Evolutionary conservation across 192 early-diverging fungal genomes (phyloP).

Genomic region (Piromyces finnis): DNA sequence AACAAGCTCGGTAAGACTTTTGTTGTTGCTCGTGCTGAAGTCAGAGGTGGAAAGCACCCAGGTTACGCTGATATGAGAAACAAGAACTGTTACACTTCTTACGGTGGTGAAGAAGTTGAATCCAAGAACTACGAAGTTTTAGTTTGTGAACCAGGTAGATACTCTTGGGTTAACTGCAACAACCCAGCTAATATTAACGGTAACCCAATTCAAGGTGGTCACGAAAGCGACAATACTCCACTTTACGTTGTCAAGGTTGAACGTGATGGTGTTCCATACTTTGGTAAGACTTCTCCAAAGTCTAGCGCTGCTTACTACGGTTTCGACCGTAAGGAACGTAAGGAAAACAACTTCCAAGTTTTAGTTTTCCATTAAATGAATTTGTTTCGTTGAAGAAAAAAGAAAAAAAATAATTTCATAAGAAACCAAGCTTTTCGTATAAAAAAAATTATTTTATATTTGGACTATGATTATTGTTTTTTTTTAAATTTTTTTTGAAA

Average conservation of each 20-base stretch:
- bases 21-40: neutral
- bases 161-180: neutral
- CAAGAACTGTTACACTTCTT: neutral
- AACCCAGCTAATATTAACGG: neutral
- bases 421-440: too few relatives aligned
- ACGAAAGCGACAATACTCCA: neutral
- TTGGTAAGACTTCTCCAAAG: neutral
- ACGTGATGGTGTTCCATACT: neutral
- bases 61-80: neutral
- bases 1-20: neutral
- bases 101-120: neutral
- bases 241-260: neutral
- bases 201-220: neutral
- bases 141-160: neutral
- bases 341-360: neutral
- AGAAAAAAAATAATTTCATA: too few relatives aligned
- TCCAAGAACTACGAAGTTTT: neutral
- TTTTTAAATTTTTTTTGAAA: too few relatives aligned
- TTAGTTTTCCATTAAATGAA: neutral
- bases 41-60: neutral
- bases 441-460: too few relatives aligned
- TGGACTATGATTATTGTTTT: too few relatives aligned
- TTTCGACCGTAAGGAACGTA: neutral
- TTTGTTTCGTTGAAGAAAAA: too few relatives aligned
- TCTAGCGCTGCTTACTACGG: neutral